These are phyloP conservation scores for Bipolaris zeicola DNA, from an alignment of 2,329 filamentous ascomycete genomes.

Conservation along the genomic window DNA sequence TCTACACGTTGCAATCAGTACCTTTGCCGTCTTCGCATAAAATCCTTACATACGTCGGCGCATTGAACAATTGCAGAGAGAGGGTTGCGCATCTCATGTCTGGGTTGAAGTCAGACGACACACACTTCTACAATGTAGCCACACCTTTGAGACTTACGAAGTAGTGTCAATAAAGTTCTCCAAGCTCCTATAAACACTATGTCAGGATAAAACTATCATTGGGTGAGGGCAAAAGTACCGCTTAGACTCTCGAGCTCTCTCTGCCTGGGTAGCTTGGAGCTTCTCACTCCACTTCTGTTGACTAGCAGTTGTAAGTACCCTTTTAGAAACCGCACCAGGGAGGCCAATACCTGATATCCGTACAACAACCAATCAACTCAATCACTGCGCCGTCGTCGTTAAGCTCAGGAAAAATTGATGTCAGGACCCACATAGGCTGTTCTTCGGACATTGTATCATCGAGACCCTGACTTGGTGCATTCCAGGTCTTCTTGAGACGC, in stretches of 20 bases:
- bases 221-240: not conserved
- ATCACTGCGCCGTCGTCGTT: conserved; percentile 28
- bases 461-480: conserved; percentile 19
- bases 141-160: conserved; percentile 6
- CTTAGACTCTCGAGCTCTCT: conserved; percentile 27
- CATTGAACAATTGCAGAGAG: conserved; percentile 51
- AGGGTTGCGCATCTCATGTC: conserved; percentile 53
- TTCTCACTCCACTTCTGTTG: conserved; percentile 46
- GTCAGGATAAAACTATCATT: not conserved
- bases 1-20: conserved; percentile 5
- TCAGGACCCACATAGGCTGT: conserved; percentile 39
- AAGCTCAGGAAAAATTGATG: conserved; percentile 38
- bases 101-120: not conserved
- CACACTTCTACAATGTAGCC: not conserved
- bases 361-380: conserved; percentile 43
- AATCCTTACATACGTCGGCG: conserved; percentile 46
- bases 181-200: conserved; percentile 9
- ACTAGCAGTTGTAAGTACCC: conserved; percentile 9
- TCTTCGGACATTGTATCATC: conserved; percentile 16
- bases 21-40: not conserved
- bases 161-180: conserved; percentile 45
- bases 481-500: conserved; percentile 46
- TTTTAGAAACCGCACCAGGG: not conserved
- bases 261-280: conserved; percentile 35
- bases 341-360: conserved; percentile 39